Conservation (phyloP, 1,139 yeast genomes). For the Saccharomyces hybrid region DNA sequence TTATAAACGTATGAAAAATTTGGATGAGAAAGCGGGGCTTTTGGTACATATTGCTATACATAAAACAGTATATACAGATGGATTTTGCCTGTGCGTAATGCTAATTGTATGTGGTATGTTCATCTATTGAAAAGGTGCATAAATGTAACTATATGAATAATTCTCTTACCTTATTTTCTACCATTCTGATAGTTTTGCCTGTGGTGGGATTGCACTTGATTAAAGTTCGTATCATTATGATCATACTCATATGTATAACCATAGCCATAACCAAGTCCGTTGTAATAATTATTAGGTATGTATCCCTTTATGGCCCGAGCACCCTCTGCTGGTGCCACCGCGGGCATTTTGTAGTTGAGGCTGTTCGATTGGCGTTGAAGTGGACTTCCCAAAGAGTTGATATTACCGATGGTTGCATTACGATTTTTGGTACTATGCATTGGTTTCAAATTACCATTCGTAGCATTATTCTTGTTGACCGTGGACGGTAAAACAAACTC, state of each 20-base stretch:
- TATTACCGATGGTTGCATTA: background rate
- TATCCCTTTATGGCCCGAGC: conserved; percentile 2
- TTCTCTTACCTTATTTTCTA: background rate
- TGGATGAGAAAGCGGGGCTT: background rate
- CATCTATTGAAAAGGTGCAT: background rate
- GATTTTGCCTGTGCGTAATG: conserved; percentile 4
- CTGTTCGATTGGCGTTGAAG: background rate
- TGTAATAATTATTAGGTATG: conserved; percentile 2
- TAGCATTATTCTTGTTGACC: background rate
- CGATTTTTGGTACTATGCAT: background rate
- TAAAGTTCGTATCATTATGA: conserved; percentile 1
- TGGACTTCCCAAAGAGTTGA: background rate
- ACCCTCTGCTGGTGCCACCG: background rate
- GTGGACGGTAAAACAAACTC: background rate
- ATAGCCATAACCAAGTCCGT: conserved; percentile 6
- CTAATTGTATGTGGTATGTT: background rate
- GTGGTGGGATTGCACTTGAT: background rate
- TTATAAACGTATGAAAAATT: conserved; percentile 10
- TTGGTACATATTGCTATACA: background rate
- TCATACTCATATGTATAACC: conserved; percentile 4
- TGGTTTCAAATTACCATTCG: background rate
- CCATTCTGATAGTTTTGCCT: background rate
- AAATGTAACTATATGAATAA: background rate
- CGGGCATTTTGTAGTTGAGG: background rate
- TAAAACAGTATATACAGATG: background rate